Evolutionary conservation across 176 grass and related monocot species (phyloP).

Genomic region (Metroxylon sagu): DNA sequence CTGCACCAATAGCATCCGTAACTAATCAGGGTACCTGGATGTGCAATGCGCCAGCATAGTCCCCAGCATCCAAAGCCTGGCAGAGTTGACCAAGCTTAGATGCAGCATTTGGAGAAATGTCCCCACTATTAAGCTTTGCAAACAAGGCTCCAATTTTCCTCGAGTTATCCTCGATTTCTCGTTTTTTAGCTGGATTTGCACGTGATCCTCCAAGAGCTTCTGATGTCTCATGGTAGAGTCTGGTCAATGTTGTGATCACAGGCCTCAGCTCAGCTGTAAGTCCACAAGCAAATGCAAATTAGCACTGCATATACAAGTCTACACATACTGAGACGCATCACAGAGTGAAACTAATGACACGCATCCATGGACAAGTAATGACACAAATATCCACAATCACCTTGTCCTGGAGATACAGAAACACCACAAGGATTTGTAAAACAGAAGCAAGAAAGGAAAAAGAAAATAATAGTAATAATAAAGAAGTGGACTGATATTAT

Average conservation of each 20-base stretch:
- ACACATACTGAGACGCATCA: no score
- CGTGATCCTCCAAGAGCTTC: slow-evolving; percentile 66
- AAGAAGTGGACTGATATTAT: no score
- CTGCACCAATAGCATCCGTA: no score
- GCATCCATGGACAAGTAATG: no score
- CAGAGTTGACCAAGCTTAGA: slow-evolving; percentile 85
- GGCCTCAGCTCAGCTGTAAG: slow-evolving; percentile 79
- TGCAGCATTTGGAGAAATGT: slow-evolving; percentile 89
- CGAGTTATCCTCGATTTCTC: slow-evolving; percentile 96
- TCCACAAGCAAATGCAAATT: slow-evolving; percentile 11
- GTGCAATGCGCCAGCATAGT: slow-evolving; percentile 68
- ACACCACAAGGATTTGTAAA: no score
- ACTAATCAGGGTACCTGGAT: slow-evolving; percentile 51
- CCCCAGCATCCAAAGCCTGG: slow-evolving; percentile 55
- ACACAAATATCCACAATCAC: no score
- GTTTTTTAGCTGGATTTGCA: slow-evolving; percentile 59
- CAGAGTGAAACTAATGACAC: no score
- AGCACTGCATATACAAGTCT: not conserved
- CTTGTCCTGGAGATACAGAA: no score
- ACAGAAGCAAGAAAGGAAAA: no score
- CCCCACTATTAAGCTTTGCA: slow-evolving; percentile 76
- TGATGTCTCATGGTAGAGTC: slow-evolving; percentile 82
- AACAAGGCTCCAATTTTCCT: slow-evolving; percentile 90
- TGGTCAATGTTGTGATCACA: slow-evolving; percentile 66
- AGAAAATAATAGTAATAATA: no score